A percentile compares a stretch with the other conserved stretches of the same genome.
These are phyloP conservation scores for Xylaria curta DNA, from an alignment of 495 filamentous ascomycete species.

Conservation along the genomic window DNA sequence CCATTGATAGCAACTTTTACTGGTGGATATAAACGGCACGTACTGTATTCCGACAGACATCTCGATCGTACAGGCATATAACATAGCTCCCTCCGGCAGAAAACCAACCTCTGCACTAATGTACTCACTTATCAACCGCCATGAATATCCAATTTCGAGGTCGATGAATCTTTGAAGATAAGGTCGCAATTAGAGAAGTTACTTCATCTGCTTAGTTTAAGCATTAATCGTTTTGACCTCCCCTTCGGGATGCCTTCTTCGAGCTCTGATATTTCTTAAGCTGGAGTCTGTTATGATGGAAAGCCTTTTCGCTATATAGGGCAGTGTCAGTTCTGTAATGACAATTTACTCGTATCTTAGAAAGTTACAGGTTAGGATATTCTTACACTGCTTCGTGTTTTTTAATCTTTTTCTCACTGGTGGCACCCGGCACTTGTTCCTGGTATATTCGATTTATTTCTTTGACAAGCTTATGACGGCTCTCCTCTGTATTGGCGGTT, in stretches of 20 bases:
- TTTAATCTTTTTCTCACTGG: conserved; percentile 44
- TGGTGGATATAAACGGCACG: too few species aligned
- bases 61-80: neutral
- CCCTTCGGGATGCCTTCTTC: conserved; percentile 78
- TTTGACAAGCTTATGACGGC: conserved; percentile 49
- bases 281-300: conserved; percentile 72
- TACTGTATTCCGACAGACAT: neutral
- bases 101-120: neutral
- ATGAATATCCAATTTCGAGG: neutral
- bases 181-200: neutral
- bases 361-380: conserved; percentile 7
- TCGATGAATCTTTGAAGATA: neutral
- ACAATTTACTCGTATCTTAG: neutral
- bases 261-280: conserved; percentile 77
- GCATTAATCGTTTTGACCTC: conserved; percentile 31
- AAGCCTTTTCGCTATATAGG: conserved; percentile 67
- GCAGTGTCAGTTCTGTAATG: conserved; percentile 24
- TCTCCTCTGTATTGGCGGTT: conserved; percentile 53
- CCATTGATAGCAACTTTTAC: neutral
- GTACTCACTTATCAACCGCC: neutral
- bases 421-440: conserved; percentile 46
- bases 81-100: neutral
- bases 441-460: conserved; percentile 69
- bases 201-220: neutral
- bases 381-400: conserved; percentile 52